phyloP scores from a whole-genome alignment of 2,329 filamentous ascomycete species.

The Fusarium sp. region DNA sequence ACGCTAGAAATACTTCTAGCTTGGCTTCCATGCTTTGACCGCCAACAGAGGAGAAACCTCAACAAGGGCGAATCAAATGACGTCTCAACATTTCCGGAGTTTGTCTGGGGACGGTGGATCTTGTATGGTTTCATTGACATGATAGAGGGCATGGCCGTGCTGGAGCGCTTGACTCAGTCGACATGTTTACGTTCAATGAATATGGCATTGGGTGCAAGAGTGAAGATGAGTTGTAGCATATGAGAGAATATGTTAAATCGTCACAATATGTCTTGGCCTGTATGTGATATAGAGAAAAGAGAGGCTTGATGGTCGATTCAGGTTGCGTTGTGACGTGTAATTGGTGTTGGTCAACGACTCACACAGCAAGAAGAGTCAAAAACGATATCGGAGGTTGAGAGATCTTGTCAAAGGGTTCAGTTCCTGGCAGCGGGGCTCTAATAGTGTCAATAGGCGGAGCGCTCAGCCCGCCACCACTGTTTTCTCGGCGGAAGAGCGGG shows the following conservation, averaged over 20 bases:
- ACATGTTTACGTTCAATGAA: not conserved
- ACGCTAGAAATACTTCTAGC: constrained; percentile 23
- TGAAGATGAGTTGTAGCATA: not conserved
- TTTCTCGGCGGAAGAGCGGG: constrained; percentile 25
- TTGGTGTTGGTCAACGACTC: constrained; percentile 32
- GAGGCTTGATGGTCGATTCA: not conserved
- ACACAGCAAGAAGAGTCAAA: constrained; percentile 9
- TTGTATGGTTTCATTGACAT: constrained; percentile 16
- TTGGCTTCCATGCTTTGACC: constrained; percentile 26
- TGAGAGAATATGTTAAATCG: too few species aligned
- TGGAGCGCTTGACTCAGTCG: constrained; percentile 15
- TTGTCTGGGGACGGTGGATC: constrained; percentile 21
- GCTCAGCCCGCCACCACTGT: constrained; percentile 17
- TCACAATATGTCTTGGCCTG: not conserved
- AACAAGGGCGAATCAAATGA: constrained; percentile 20
- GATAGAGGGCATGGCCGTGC: constrained; percentile 15
- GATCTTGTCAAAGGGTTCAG: constrained; percentile 29
- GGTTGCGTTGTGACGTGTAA: constrained; percentile 18
- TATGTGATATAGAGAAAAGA: not conserved
- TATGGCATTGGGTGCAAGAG: not conserved
- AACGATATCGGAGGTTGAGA: constrained; percentile 39
- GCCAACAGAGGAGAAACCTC: constrained; percentile 1
- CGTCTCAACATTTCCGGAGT: constrained; percentile 32
- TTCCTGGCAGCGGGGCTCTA: constrained; percentile 32
- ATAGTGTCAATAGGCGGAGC: constrained; percentile 20